A percentile compares a stretch with the other conserved stretches of the same genome.
Evolutionary conservation across 345 rosid genomes (phyloP).

Genomic region (Hibiscus syriacus): DNA sequence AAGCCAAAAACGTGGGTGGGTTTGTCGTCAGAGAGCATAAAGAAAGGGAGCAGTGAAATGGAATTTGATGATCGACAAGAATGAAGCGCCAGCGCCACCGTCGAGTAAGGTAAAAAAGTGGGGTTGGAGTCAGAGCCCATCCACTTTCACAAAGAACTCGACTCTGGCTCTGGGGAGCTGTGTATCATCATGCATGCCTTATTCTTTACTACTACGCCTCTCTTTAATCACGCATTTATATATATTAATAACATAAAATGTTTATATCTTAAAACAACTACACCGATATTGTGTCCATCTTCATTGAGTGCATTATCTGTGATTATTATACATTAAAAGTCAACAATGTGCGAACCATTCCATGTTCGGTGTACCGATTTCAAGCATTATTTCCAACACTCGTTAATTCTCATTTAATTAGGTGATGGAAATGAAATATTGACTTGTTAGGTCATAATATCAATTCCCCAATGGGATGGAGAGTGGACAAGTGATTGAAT

Average conservation of each 20-base stretch:
- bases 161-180: background rate
- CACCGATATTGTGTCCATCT: too few relatives aligned
- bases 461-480: background rate
- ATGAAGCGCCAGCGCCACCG: background rate
- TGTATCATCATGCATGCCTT: background rate
- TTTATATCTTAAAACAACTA: too few relatives aligned
- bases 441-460: background rate
- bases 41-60: background rate
- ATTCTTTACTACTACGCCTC: too few relatives aligned
- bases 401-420: too few relatives aligned
- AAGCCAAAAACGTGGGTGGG: background rate
- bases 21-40: conserved; percentile 7
- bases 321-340: too few relatives aligned
- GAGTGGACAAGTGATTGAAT: background rate
- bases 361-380: background rate
- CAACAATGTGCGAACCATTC: background rate
- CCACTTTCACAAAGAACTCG: background rate
- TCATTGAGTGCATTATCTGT: background rate
- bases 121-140: conserved; percentile 7
- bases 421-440: background rate
- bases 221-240: too few relatives aligned
- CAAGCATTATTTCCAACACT: too few relatives aligned
- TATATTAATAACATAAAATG: too few relatives aligned
- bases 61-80: background rate
- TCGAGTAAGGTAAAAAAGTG: background rate